Conservation (phyloP, 352 stramenopile genomes). For the Phytopythium helicoides region DNA sequence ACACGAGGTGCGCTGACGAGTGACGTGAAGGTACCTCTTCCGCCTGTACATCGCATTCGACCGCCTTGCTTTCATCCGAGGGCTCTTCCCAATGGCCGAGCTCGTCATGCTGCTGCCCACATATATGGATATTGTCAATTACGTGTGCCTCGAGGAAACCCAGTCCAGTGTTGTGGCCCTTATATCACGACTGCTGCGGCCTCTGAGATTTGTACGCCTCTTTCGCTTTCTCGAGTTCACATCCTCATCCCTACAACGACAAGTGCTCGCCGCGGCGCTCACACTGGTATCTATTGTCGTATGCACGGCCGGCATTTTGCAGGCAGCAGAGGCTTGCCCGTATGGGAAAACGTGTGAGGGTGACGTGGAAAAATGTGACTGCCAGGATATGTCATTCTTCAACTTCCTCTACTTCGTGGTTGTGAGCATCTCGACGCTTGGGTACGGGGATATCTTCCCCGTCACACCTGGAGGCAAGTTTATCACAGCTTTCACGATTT, state of each 20-base stretch:
- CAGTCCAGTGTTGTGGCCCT: not conserved
- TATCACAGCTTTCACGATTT: constrained; percentile 76
- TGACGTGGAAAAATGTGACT: constrained; percentile 31
- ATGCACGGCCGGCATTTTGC: constrained; percentile 59
- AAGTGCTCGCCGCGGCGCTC: constrained; percentile 56
- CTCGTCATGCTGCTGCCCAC: constrained; percentile 62
- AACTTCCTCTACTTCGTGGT: constrained; percentile 83
- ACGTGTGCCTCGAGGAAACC: not conserved
- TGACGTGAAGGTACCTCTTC: constrained; percentile 39
- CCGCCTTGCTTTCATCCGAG: constrained; percentile 50
- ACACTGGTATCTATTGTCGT: constrained; percentile 75
- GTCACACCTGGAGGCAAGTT: constrained; percentile 68
- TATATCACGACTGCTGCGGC: constrained; percentile 37
- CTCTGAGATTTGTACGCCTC: constrained; percentile 63
- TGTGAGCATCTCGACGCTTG: constrained; percentile 84
- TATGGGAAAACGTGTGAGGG: constrained; percentile 10
- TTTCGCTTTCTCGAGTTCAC: constrained; percentile 78
- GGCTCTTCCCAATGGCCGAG: constrained; percentile 54
- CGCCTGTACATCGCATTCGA: constrained; percentile 64
- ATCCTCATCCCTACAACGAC: constrained; percentile 65
- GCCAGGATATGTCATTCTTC: constrained; percentile 62
- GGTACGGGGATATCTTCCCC: constrained; percentile 78
- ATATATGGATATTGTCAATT: constrained; percentile 1
- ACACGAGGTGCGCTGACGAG: not conserved
- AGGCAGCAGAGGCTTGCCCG: constrained; percentile 63